A percentile compares a stretch with the other conserved stretches of the same genome.
Conservation (phyloP, 352 stramenopile species). For the Stephanocyclus meneghinianus region DNA sequence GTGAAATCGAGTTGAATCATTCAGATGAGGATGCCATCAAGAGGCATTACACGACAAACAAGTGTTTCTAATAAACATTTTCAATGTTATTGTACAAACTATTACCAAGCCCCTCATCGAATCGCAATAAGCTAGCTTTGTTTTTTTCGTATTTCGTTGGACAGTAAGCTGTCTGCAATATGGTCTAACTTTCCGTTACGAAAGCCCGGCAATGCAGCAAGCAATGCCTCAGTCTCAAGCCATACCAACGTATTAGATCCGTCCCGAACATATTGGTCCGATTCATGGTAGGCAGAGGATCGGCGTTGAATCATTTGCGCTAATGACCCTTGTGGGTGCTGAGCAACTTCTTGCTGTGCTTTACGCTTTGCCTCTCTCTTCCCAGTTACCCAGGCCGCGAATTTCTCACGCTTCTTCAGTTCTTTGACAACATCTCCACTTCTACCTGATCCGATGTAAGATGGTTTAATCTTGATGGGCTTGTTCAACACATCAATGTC, state of each 20-base stretch:
- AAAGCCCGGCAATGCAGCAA: constrained; percentile 55
- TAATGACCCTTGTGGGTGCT: constrained; percentile 34
- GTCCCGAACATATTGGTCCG: constrained; percentile 51
- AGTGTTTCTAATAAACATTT: not conserved
- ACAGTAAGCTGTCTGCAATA: constrained; percentile 43
- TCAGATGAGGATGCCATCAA: not conserved
- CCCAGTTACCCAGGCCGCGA: constrained; percentile 50
- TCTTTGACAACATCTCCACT: constrained; percentile 11
- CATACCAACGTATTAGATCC: constrained; percentile 46
- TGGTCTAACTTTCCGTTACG: constrained; percentile 39
- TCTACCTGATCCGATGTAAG: constrained; percentile 30
- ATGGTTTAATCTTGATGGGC: constrained; percentile 48
- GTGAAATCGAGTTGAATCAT: constrained; percentile 3
- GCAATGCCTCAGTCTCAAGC: constrained; percentile 53
- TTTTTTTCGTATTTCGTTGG: constrained; percentile 35
- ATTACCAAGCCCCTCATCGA: not conserved
- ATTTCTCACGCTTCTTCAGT: constrained; percentile 40
- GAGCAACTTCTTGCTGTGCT: constrained; percentile 30
- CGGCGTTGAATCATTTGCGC: constrained; percentile 23
- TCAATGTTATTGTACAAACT: not conserved
- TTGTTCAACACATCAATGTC: constrained; percentile 47
- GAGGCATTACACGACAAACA: not conserved
- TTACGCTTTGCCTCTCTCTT: constrained; percentile 49
- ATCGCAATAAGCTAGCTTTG: not conserved
- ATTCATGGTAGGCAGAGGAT: constrained; percentile 44